Percentiles rank a stretch among this genome's conserved stretches.
These are phyloP conservation scores for Cicer judaicum DNA, from an alignment of 306 rosid species.

Conservation along the genomic window DNA sequence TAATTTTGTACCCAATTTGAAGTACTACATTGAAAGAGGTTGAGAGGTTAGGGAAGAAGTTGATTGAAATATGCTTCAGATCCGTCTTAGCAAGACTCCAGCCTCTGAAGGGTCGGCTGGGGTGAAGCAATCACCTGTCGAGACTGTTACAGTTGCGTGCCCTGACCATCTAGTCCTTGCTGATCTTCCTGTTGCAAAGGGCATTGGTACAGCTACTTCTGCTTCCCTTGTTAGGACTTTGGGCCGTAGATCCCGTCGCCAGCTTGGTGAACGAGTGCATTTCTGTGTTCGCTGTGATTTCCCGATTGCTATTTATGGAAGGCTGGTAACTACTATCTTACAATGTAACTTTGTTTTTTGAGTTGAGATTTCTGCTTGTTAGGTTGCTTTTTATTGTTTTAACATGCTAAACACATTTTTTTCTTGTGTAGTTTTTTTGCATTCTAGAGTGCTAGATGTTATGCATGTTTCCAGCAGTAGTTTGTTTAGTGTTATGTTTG, in stretches of 20 bases:
- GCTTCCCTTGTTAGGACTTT: slow-evolving; percentile 73
- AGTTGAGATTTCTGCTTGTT: slow-evolving; percentile 8
- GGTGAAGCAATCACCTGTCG: slow-evolving; percentile 63
- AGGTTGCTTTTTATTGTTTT: background rate
- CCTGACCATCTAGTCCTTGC: slow-evolving; percentile 97
- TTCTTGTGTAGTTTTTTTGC: background rate
- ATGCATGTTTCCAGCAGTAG: slow-evolving; percentile 15
- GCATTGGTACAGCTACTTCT: slow-evolving; percentile 82
- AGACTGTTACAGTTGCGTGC: slow-evolving; percentile 91
- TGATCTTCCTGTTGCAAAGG: slow-evolving; percentile 97
- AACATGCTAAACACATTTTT: background rate
- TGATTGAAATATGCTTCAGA: slow-evolving; percentile 80
- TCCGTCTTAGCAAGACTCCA: slow-evolving; percentile 80
- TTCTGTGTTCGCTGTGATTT: slow-evolving; percentile 96
- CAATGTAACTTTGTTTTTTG: slow-evolving; percentile 16
- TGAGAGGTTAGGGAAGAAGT: slow-evolving; percentile 29
- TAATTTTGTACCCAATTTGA: slow-evolving; percentile 16
- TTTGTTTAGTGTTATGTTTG: slow-evolving; percentile 22
- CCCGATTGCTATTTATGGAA: slow-evolving; percentile 88
- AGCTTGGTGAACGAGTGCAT: slow-evolving; percentile 95
- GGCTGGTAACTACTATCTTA: slow-evolving; percentile 62
- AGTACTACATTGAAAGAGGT: slow-evolving; percentile 31
- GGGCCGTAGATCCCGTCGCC: slow-evolving; percentile 96
- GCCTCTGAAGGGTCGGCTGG: slow-evolving; percentile 67
- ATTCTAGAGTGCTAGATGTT: slow-evolving; percentile 14